Base-by-base conservation (phyloP, 495 filamentous ascomycete genomes). In the Parathielavia hyrcaniae region DNA sequence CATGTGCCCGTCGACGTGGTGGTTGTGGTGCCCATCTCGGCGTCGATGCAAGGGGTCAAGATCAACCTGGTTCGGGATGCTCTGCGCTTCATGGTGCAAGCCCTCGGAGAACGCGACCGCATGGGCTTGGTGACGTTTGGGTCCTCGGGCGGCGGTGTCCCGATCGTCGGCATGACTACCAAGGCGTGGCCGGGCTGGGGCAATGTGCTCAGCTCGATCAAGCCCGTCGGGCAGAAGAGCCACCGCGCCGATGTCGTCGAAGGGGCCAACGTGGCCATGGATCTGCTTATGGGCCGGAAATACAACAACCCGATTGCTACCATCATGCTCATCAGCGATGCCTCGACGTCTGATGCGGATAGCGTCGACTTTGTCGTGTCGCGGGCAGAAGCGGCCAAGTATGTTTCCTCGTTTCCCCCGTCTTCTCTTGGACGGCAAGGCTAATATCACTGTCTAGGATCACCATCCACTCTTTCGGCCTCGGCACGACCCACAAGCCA, bases 111-210 rank as follows among this genome's bases (percentile, higher is more conserved):
- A 52, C 82, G 89, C 32, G 93, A 99, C 64, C 86, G 93, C 26
- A 96, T 99, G 92, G 93, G 93, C 9, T 70, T 99, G 52, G 95
- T 99, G 30, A 97, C 95, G 1, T 99, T 99, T 73, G 93, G 93
- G 16, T 97, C 93, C 0, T 95, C 91, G 57, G 88, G 86, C 54
- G 92, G 92, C 3, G 93, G 92, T 9, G 91, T 96, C 22, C 90
- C 93, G 17, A 77, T 99, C 50, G 95, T 97, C n/a, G 90, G 92
- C 43, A 96, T 99, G 89, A 95, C 93, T 3, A 89, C 88, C 14
- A 97, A 96, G 70, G 82, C 83, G 1, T 99, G 93, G 93, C 79
- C 73, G 57, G 95, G 92, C 48, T 99, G 93, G 93, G 77, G 80
- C 50, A 91, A 90, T 68, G 81, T 97, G 13, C 77, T 99, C 17